Conservation (phyloP, 306 rosid species). For the Vigna radiata region DNA sequence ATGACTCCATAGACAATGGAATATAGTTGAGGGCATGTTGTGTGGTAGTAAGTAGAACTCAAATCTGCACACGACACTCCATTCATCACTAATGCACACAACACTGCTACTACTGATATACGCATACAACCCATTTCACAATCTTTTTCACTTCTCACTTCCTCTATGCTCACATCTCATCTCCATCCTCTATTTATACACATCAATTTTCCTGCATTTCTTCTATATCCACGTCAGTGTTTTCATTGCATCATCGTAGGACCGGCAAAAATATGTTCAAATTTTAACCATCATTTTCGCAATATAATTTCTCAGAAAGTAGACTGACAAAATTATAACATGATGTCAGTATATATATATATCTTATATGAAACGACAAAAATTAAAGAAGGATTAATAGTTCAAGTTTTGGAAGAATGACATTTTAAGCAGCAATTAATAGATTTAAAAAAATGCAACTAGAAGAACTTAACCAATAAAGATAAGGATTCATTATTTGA, state of each 20-base stretch:
- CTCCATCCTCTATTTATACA: conserved; percentile 34
- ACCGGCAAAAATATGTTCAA: too few relatives aligned
- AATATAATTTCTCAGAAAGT: not conserved
- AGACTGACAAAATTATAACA: not conserved
- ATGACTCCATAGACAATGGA: conserved; percentile 29
- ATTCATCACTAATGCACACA: conserved; percentile 2
- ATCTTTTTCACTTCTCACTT: not conserved
- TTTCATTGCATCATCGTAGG: too few relatives aligned
- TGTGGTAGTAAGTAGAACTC: conserved; percentile 33
- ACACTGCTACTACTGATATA: not conserved
- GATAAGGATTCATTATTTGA: too few relatives aligned
- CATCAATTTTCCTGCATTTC: not conserved
- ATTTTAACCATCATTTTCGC: not conserved
- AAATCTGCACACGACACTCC: conserved; percentile 31
- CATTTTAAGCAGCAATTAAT: too few relatives aligned
- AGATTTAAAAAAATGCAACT: too few relatives aligned
- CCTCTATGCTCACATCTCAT: not conserved
- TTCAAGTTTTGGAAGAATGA: too few relatives aligned
- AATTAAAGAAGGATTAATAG: too few relatives aligned
- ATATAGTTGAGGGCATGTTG: conserved; percentile 41
- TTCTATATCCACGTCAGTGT: not conserved
- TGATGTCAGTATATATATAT: not conserved
- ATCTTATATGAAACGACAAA: not conserved
- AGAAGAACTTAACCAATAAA: too few relatives aligned
- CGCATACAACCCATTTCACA: conserved; percentile 6